Percentiles rank a stretch among this genome's conserved stretches.
Conservation (phyloP, 306 rosid species). For the Lathyrus aphaca region DNA sequence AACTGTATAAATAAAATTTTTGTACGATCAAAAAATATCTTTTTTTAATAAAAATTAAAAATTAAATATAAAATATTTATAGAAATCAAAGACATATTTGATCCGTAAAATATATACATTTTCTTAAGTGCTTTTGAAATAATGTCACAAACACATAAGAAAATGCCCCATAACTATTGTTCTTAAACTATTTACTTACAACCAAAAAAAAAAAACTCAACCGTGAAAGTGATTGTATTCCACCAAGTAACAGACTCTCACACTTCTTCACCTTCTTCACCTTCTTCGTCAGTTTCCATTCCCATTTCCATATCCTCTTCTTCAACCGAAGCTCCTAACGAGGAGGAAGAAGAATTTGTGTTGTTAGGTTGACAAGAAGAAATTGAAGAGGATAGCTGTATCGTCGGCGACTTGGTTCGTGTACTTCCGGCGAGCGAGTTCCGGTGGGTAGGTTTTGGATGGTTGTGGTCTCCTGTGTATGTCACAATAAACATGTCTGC, state of each 20-base stretch:
- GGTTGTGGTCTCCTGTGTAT: conserved; percentile 74
- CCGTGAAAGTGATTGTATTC: neutral
- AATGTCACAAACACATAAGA: neutral
- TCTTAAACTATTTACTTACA: neutral
- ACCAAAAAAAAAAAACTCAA: neutral
- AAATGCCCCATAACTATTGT: neutral
- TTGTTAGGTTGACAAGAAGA: neutral
- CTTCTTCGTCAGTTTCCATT: conserved; percentile 10
- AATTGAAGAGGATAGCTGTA: neutral
- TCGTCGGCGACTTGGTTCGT: conserved; percentile 41
- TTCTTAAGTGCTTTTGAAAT: no score
- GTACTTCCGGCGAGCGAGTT: conserved; percentile 81
- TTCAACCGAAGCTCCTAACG: conserved; percentile 1
- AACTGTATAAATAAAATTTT: no score
- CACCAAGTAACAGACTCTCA: neutral
- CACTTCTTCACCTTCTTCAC: neutral
- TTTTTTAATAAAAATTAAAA: no score
- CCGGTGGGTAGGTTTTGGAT: conserved; percentile 73
- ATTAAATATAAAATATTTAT: no score
- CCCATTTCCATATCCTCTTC: conserved; percentile 8
- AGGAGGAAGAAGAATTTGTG: neutral
- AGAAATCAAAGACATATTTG: no score
- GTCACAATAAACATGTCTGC: conserved; percentile 58
- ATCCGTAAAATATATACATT: no score
- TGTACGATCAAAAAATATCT: no score